A percentile compares a stretch with the other conserved stretches of the same genome.
These are phyloP conservation scores for Elongisporangium prolatum DNA, from an alignment of 352 stramenopile genomes.

Conservation along the genomic window DNA sequence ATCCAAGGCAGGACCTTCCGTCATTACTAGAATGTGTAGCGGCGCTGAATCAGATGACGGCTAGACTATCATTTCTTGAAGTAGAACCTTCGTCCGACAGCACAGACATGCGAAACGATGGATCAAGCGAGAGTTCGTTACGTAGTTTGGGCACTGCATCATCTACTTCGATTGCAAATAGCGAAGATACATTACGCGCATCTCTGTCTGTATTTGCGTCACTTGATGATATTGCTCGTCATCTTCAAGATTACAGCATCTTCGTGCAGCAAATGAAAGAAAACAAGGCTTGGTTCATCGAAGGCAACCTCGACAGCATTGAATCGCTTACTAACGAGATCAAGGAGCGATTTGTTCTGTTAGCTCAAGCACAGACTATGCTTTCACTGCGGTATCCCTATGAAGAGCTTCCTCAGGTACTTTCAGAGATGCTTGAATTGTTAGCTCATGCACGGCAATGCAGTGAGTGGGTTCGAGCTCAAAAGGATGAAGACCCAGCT, in stretches of 20 bases:
- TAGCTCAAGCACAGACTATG: conserved; percentile 19
- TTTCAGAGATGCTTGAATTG: conserved; percentile 15
- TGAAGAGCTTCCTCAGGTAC: conserved; percentile 27
- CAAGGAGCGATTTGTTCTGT: conserved; percentile 26
- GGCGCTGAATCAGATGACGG: conserved; percentile 32
- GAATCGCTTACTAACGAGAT: conserved; percentile 29
- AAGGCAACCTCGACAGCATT: conserved; percentile 16
- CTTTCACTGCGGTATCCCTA: conserved; percentile 25
- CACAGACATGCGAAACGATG: conserved; percentile 3
- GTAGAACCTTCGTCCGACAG: conserved; percentile 3
- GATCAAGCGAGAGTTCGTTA: conserved; percentile 15
- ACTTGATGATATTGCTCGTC: conserved; percentile 45
- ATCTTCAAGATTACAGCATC: conserved; percentile 62
- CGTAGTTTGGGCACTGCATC: conserved; percentile 9
- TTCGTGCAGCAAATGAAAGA: conserved; percentile 33
- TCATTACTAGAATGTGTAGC: conserved; percentile 52
- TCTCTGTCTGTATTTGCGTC: conserved; percentile 37
- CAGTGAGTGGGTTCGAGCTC: not conserved
- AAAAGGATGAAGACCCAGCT: conserved; percentile 4
- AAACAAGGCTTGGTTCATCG: conserved; percentile 1
- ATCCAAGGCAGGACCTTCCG: conserved; percentile 41
- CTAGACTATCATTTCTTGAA: conserved; percentile 25
- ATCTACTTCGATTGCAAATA: conserved; percentile 6
- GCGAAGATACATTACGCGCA: conserved; percentile 11
- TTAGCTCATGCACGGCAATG: conserved; percentile 11